Evolutionary conservation across 441 rosid genomes (phyloP).

Genomic region (Adansonia gregorii): DNA sequence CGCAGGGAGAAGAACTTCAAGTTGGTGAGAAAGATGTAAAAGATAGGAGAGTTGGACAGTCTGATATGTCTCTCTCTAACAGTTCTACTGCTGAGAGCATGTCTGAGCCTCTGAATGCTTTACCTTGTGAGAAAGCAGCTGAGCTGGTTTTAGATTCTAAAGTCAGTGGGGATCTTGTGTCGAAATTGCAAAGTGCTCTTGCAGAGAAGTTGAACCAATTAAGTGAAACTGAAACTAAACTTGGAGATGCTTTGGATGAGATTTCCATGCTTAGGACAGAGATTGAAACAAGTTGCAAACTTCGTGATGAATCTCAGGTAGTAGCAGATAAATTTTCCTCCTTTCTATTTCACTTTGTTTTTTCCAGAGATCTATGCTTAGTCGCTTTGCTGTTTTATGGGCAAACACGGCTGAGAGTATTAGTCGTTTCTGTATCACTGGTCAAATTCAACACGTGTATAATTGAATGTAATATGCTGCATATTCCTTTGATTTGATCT

Average conservation of each 20-base stretch:
- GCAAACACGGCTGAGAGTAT: not conserved
- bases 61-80: slow-evolving; percentile 67
- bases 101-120: slow-evolving; percentile 48
- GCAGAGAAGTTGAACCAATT: slow-evolving; percentile 64
- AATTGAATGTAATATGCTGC: not conserved
- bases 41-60: slow-evolving; percentile 58
- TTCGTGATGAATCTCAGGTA: slow-evolving; percentile 98
- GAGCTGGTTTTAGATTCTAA: slow-evolving; percentile 48
- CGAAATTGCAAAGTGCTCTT: slow-evolving; percentile 61
- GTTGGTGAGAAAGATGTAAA: slow-evolving; percentile 58
- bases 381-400: not conserved
- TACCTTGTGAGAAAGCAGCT: slow-evolving; percentile 49
- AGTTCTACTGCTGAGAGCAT: slow-evolving; percentile 90
- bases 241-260: slow-evolving; percentile 73
- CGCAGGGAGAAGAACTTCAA: slow-evolving; percentile 51
- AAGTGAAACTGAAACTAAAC: slow-evolving; percentile 68
- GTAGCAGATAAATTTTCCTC: not conserved
- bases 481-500: not conserved
- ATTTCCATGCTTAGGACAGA: slow-evolving; percentile 66
- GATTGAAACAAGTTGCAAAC: slow-evolving; percentile 75
- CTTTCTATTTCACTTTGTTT: slow-evolving; percentile 11
- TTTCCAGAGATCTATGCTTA: not conserved
- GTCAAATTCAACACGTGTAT: not conserved
- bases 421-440: not conserved
- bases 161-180: slow-evolving; percentile 43